Base-by-base conservation (phyloP, 148 eudicot genomes). In the Camellia sinensis region DNA sequence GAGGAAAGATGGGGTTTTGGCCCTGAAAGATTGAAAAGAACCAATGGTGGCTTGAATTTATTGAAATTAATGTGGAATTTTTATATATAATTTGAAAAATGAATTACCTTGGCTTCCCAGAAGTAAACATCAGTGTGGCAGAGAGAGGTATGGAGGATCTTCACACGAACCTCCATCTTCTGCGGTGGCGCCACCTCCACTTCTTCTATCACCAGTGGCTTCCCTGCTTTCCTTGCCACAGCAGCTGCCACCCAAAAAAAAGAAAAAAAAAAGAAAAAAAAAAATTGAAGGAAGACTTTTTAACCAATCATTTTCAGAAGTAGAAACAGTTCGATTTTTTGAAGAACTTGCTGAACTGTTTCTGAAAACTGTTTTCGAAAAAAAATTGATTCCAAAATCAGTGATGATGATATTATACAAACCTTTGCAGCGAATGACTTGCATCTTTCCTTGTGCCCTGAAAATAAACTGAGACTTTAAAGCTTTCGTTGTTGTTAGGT, bases 141-240 rank as follows among this genome's bases (percentile, higher is more conserved):
- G 71, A 87, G 86, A 17, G 90, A 69, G 75, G 91, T 73, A 82
- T 29, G 1, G 22, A 82, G 70, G 59, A 81, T 86, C 81, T 87
- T 85, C 9, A 84, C 15, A 17, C 85, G 80, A 68, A 87, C 87
- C 77, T 82, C 86, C 74, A 52, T 48, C 74, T 80, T 82, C 69
- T 77, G 83, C 8, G 89, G 91, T 10, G 91, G 88, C 21, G 87
- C 88, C 75, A 89, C 91, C 69, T 85, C 79, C 62, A 87, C 83
- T 46, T 89, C 86, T 79, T 89, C 88, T 3, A 89, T 87, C 74
- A 87, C 83, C 82, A 89, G 79, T 29, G 89, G 84, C 62, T 89
- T 75, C 37, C 89, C 88, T 1, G 89, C 87, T 41, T 80, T 85
- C 74, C 91, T 82, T 67, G 87, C 88, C 48, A 89, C 84, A 3